Percentiles rank a stretch among this genome's conserved stretches.
Evolutionary conservation across 257 asterid genomes (phyloP).

Genomic region (Nicotiana tomentosiformis): DNA sequence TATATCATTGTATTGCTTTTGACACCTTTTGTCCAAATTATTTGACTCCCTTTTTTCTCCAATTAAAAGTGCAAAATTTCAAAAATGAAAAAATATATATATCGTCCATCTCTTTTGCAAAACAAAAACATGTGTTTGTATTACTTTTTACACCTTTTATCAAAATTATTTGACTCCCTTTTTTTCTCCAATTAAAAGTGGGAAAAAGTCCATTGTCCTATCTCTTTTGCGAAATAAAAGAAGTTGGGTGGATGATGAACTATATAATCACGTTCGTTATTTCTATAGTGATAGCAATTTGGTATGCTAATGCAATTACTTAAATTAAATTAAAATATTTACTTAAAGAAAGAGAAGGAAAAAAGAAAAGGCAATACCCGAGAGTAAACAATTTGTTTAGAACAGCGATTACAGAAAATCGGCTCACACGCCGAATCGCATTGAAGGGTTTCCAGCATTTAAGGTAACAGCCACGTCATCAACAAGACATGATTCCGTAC

Average conservation of each 20-base stretch:
- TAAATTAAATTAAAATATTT: neutral
- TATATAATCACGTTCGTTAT: neutral
- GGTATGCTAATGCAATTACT: neutral
- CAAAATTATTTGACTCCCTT: neutral
- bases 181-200: neutral
- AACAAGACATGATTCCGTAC: neutral
- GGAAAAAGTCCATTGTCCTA: neutral
- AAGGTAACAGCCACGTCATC: neutral
- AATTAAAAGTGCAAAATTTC: too few relatives aligned
- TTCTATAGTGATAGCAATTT: neutral
- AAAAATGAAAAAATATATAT: too few relatives aligned
- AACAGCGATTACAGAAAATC: neutral
- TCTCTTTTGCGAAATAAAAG: neutral
- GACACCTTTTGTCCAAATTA: neutral
- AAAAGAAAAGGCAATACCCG: neutral
- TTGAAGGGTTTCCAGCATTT: constrained; percentile 5
- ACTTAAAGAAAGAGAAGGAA: too few relatives aligned
- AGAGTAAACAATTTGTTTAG: neutral
- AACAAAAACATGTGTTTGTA: too few relatives aligned
- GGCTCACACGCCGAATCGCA: neutral
- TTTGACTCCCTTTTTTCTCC: too few relatives aligned
- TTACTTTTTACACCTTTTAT: too few relatives aligned
- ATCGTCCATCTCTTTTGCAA: too few relatives aligned
- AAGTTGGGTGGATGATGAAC: neutral
- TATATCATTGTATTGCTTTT: neutral